Evolutionary conservation across 2,329 filamentous ascomycete species (phyloP).

Genomic region (Ophiostoma novo-ulmi): DNA sequence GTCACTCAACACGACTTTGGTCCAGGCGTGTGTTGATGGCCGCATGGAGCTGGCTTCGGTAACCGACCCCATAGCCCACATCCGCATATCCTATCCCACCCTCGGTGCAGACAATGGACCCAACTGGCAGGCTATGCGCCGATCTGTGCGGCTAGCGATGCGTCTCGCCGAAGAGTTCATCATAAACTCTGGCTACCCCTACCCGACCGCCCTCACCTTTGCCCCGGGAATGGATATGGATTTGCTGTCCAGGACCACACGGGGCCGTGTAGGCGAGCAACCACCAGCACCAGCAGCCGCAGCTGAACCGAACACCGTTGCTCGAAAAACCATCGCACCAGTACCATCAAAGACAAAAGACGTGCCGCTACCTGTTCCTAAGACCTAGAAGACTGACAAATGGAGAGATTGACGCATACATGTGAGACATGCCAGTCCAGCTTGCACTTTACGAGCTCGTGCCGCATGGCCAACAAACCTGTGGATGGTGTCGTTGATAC

Average conservation of each 20-base stretch:
- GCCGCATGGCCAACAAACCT: conserved; percentile 34
- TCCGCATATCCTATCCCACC: conserved; percentile 34
- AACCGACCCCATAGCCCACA: conserved; percentile 34
- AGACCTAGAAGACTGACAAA: conserved; percentile 31
- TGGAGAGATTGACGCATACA: conserved; percentile 33
- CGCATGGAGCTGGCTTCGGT: conserved; percentile 34
- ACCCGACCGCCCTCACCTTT: conserved; percentile 29
- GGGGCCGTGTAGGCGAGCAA: background rate
- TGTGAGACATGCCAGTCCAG: conserved; percentile 27
- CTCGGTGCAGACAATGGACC: conserved; percentile 29
- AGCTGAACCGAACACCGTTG: background rate
- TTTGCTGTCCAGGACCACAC: conserved; percentile 23
- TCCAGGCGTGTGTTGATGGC: conserved; percentile 34
- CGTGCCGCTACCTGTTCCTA: conserved; percentile 15
- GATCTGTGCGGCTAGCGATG: conserved; percentile 34
- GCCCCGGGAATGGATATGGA: conserved; percentile 30
- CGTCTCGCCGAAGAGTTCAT: conserved; percentile 32
- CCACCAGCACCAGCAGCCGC: background rate
- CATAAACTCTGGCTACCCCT: conserved; percentile 29
- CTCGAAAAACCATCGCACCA: background rate
- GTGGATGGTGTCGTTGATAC: conserved; percentile 30
- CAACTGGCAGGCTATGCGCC: conserved; percentile 31
- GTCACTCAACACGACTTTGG: conserved; percentile 31
- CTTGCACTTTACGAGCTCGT: conserved; percentile 40
- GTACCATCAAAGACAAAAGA: background rate